Evolutionary conservation across 768 basidiomycete genomes (phyloP), one percentile per base, ranked within the genome.

Genomic region (Amyloporia xantha): DNA sequence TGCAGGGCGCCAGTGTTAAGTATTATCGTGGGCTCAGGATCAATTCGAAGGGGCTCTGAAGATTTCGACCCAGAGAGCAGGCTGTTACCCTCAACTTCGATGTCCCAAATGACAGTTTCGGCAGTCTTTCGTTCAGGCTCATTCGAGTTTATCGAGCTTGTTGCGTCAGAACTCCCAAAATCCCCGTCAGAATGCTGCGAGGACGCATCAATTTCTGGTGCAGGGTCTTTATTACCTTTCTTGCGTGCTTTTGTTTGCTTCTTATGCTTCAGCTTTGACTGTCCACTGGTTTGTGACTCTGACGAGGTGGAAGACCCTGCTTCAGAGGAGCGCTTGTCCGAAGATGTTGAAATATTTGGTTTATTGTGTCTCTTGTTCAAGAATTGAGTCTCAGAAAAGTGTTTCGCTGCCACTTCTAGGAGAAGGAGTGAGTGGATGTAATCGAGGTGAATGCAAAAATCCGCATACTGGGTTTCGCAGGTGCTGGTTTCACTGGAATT

Each of bases 81-180:
- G 15, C 46, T 47, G 3, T 37, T 28, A 4, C 38, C 53, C 10
- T 72, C 68, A 12, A 61, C 41, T 55, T 82, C 82, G 24, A 83
- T 78, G 52, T 75, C 77, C 81, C 82, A 83, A 6, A 75, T 55
- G 17, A 71, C 66, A 9, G 81, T 82, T 47, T 58, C 64, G 1
- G 57, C 55, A 10, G 19, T 40, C 47, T 19, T 39, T 5, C n/a
- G n/a, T 23, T 30, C 20, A 25, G 19, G 19, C 9, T 13, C 21
- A 23, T n/a, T n/a, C n/a, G n/a, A n/a, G n/a, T n/a, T n/a, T n/a
- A n/a, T n/a, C n/a, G n/a, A n/a, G n/a, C n/a, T n/a, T n/a, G n/a
- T n/a, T n/a, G n/a, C n/a, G n/a, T n/a, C n/a, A n/a, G n/a, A n/a
- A n/a, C n/a, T n/a, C n/a, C n/a, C n/a, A n/a, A n/a, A n/a, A n/a